A percentile compares a stretch with the other conserved stretches of the same genome.
phyloP scores from a whole-genome alignment of 305 asterid species.

The Fraxinus platypoda region DNA sequence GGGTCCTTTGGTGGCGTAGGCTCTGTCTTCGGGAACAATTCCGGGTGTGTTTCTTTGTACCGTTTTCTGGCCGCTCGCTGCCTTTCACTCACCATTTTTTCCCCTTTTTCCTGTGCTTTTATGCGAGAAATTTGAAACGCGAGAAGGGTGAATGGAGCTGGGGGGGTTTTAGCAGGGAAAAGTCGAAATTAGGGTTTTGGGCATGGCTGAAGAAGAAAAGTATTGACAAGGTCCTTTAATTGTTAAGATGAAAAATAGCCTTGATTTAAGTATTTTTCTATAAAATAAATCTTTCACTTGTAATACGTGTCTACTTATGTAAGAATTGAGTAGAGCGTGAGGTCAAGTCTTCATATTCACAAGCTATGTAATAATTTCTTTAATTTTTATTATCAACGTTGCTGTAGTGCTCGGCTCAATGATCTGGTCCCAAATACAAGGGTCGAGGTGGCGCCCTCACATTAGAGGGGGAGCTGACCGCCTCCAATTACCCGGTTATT shows the following conservation, averaged over 20 bases:
- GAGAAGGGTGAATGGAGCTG: background rate
- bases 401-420: no score
- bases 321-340: no score
- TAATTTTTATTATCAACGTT: no score
- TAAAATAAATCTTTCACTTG: background rate
- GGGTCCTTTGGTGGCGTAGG: slow-evolving; percentile 75
- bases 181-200: slow-evolving; percentile 7
- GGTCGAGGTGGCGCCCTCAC: no score
- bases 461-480: no score
- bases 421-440: no score
- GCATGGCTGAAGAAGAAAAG: background rate
- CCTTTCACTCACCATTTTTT: slow-evolving; percentile 67
- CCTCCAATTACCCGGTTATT: no score
- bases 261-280: background rate
- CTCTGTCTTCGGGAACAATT: slow-evolving; percentile 58
- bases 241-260: background rate
- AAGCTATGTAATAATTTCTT: no score
- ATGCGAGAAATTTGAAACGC: background rate
- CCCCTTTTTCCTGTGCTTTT: background rate
- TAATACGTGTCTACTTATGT: no score
- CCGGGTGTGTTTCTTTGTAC: slow-evolving; percentile 65
- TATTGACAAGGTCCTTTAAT: background rate
- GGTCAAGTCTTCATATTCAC: no score
- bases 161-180: background rate
- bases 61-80: slow-evolving; percentile 61